Evolutionary conservation across 306 rosid species (phyloP).

Genomic region (Oxytropis ochrocephala): DNA sequence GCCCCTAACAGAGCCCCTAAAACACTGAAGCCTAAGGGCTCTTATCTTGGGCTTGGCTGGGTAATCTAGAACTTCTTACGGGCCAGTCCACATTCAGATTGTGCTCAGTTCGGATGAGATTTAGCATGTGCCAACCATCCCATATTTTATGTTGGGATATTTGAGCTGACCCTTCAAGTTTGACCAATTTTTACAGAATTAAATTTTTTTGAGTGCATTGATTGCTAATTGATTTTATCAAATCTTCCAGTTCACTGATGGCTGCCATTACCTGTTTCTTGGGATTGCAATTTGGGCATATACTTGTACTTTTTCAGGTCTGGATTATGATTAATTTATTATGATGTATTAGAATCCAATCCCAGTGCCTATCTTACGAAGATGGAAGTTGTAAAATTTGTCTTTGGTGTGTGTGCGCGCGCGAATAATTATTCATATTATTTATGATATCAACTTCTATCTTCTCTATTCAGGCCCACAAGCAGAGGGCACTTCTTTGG

Average conservation of each 20-base stretch:
- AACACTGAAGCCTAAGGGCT: no score
- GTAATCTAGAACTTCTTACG: neutral
- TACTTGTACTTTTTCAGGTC: constrained; percentile 60
- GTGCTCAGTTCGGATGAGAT: neutral
- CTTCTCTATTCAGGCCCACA: constrained; percentile 46
- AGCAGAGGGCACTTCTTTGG: constrained; percentile 52
- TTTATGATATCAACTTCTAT: constrained; percentile 15
- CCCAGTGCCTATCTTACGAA: neutral
- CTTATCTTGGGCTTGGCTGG: neutral
- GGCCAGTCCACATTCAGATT: neutral
- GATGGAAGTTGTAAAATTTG: constrained; percentile 7
- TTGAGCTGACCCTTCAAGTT: neutral
- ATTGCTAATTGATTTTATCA: constrained; percentile 24
- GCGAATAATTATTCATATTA: neutral
- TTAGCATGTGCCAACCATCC: neutral
- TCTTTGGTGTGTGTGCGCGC: neutral
- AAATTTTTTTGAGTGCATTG: neutral
- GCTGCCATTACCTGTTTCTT: constrained; percentile 65
- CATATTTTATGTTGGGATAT: neutral
- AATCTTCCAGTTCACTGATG: constrained; percentile 68
- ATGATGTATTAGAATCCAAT: neutral
- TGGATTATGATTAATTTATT: constrained; percentile 1
- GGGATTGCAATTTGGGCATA: constrained; percentile 68
- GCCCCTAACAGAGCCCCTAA: no score
- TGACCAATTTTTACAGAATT: neutral